Evolutionary conservation across 2,329 filamentous ascomycete genomes (phyloP).

Genomic region (Catunica adiposa): DNA sequence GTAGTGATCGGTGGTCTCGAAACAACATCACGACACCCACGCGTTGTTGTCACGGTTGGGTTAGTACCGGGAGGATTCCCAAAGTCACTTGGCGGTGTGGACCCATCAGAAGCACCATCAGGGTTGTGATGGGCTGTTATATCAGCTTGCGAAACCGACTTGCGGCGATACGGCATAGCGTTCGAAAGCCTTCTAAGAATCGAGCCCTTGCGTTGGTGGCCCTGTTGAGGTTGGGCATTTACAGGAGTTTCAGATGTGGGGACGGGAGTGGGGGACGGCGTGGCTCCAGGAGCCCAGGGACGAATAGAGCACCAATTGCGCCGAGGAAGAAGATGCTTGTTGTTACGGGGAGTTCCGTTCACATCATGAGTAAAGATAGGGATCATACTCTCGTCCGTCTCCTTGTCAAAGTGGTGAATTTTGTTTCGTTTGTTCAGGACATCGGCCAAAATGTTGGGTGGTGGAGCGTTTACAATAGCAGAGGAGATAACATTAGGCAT

Average conservation of each 20-base stretch:
- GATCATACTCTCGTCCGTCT: conserved; percentile 92
- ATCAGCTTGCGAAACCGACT: conserved; percentile 21
- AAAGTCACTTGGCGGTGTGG: neutral
- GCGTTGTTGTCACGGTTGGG: neutral
- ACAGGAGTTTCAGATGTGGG: conserved; percentile 24
- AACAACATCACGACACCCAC: neutral
- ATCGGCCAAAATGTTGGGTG: conserved; percentile 75
- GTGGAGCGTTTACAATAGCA: conserved; percentile 83
- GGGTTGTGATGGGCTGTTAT: neutral
- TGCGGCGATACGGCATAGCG: conserved; percentile 11
- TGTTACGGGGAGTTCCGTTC: conserved; percentile 77
- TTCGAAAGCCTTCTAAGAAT: conserved; percentile 30
- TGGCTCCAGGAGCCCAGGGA: conserved; percentile 62
- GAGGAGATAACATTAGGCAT: conserved; percentile 94
- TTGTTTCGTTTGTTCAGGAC: conserved; percentile 88
- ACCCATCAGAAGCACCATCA: neutral
- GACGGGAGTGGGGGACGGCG: conserved; percentile 53
- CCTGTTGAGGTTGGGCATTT: conserved; percentile 25
- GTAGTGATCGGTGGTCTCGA: conserved; percentile 34
- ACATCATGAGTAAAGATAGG: conserved; percentile 82
- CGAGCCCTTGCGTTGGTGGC: conserved; percentile 21
- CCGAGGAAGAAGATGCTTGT: conserved; percentile 72
- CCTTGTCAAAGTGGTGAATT: conserved; percentile 49
- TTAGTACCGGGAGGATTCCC: neutral
- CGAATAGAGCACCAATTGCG: conserved; percentile 93